Base-by-base conservation (phyloP, 2,329 filamentous ascomycete species). In the Pseudogymnoascus sp. region DNA sequence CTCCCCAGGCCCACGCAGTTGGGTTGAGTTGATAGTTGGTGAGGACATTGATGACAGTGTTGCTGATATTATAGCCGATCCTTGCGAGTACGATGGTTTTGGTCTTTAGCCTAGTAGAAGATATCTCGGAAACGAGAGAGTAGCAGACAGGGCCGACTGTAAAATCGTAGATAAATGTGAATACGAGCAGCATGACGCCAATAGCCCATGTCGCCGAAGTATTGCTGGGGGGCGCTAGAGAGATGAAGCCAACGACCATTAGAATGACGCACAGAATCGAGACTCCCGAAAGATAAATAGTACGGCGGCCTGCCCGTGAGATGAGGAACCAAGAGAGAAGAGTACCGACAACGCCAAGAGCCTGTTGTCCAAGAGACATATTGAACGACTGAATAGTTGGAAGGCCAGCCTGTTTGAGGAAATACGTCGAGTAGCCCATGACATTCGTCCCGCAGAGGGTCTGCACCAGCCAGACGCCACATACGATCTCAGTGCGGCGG, bases 401-500 rank as follows among this genome's bases (percentile, higher is more conserved):
- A 35, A 85, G 70, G 1, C 82, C 82, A 4, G 81, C 82, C 65
- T 82, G 79, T 65, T 81, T 74, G 71, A 85, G 86, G 70, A 81
- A 81, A 68, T 85, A 84, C 2, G 83, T 87, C 1, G 82, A 84
- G 65, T 86, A 88, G 64, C 84, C 84, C 65, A 85, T 83, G 64
- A 88, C 80, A n/a, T 85, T 82, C 64, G 84, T 83, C 7, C 86
- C 84, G 62, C 81, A 83, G 2, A 87, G 75, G 10, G 85, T 83
- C 70, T 89, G 86, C 1, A 85, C 83, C 8, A 82, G 78, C 76
- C 86, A 88, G 4, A 84, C 82, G 66, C 84, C 82, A 61, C 78
- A 75, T 1, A 78, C 78, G 19, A 84, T 81, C 68, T 83, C 81
- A 0, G 82, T 84, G n/a, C 82, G 78, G 12, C 80, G 75, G n/a